Evolutionary conservation across 495 filamentous ascomycete genomes (phyloP).

Genomic region (Neurospora sp.): DNA sequence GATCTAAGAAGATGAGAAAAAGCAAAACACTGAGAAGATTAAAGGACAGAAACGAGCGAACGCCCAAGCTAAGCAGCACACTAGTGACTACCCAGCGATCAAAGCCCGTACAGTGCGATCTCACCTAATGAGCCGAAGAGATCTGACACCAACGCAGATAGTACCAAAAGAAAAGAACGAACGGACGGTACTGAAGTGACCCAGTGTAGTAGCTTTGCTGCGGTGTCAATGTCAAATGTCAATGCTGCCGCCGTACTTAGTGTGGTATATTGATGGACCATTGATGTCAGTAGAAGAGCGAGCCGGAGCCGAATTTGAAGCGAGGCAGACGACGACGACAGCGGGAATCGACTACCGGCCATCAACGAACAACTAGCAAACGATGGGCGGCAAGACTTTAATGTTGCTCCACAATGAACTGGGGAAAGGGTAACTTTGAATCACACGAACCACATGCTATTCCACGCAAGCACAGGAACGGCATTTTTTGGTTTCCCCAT

Average conservation of each 20-base stretch:
- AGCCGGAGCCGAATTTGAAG: neutral
- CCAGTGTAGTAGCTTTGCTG: neutral
- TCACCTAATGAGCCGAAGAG: neutral
- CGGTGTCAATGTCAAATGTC: neutral
- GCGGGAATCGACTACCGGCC: neutral
- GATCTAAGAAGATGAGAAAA: neutral
- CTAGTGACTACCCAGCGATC: neutral
- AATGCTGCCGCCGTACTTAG: neutral
- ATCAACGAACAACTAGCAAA: neutral
- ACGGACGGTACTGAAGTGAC: neutral
- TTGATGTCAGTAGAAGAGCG: neutral
- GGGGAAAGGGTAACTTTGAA: neutral
- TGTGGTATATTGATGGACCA: neutral
- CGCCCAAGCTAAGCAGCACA: neutral
- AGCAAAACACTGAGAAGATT: neutral
- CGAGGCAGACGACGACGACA: neutral
- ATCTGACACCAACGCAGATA: neutral
- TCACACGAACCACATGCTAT: neutral
- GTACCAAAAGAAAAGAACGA: neutral
- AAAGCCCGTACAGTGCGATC: neutral
- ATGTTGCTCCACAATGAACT: neutral
- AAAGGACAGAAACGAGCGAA: neutral
- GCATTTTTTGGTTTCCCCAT: neutral
- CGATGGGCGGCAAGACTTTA: neutral
- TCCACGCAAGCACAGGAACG: neutral